A percentile compares a stretch with the other conserved stretches of the same genome.
phyloP scores from a whole-genome alignment of 768 basidiomycete genomes.

The Pleurotus citrinopileatus region DNA sequence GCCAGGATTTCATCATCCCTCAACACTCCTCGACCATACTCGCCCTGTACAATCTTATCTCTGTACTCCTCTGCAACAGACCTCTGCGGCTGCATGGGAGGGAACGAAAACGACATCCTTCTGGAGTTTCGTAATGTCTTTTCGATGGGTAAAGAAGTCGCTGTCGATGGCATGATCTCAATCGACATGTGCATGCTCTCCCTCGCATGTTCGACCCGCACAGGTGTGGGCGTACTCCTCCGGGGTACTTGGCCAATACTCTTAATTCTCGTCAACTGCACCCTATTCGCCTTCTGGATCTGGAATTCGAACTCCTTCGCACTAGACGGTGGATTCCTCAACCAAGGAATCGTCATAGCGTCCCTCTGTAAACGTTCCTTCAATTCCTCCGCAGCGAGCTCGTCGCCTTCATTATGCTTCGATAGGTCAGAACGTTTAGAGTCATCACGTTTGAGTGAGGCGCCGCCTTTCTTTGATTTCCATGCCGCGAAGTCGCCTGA shows the following conservation, averaged over 20 bases:
- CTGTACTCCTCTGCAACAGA: constrained; percentile 16
- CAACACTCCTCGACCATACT: constrained; percentile 17
- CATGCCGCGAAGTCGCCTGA: constrained; percentile 4
- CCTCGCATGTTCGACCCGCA: constrained; percentile 19
- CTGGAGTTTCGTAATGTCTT: background rate
- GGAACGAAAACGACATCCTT: background rate
- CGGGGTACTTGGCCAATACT: constrained; percentile 37
- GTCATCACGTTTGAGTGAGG: background rate
- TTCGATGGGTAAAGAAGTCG: background rate
- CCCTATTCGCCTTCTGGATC: constrained; percentile 1
- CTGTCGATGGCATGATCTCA: constrained; percentile 23
- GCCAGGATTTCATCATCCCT: constrained; percentile 32
- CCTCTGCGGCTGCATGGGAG: background rate
- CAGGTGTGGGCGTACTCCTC: constrained; percentile 30
- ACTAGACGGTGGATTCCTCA: constrained; percentile 12
- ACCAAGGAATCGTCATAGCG: constrained; percentile 16
- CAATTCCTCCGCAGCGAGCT: constrained; percentile 2
- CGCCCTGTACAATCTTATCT: constrained; percentile 20
- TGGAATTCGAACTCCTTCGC: background rate
- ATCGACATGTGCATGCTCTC: constrained; percentile 32
- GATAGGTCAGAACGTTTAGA: constrained; percentile 2
- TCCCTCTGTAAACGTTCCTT: constrained; percentile 9
- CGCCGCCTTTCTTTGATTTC: background rate
- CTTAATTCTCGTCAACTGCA: constrained; percentile 29
- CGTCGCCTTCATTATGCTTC: background rate